Evolutionary conservation across 2,329 filamentous ascomycete species (phyloP).

Genomic region (Xylariaceae sp.): DNA sequence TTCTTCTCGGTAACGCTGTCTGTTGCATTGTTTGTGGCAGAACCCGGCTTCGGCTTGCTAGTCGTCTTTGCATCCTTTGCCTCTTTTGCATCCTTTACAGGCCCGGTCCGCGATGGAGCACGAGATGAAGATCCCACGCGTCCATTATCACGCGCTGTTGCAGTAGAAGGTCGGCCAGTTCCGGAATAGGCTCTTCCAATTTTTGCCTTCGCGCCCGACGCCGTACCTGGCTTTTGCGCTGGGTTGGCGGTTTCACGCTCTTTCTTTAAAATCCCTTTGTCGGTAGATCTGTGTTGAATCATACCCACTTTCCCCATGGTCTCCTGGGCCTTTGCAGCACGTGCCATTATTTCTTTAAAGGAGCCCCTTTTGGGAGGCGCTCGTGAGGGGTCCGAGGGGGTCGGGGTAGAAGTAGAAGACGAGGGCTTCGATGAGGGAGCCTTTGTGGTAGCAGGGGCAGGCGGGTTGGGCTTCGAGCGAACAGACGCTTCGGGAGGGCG

Average conservation of each 20-base stretch:
- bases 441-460: conserved; percentile 19
- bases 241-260: conserved; percentile 44
- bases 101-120: conserved; percentile 21
- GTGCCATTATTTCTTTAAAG: conserved; percentile 67
- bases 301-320: conserved; percentile 58
- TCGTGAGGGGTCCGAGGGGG: conserved; percentile 30
- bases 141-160: conserved; percentile 18
- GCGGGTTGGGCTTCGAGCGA: conserved; percentile 23
- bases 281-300: conserved; percentile 69
- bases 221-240: conserved; percentile 35
- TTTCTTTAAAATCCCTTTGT: conserved; percentile 54
- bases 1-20: conserved; percentile 45
- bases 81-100: conserved; percentile 20
- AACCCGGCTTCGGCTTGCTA: conserved; percentile 26
- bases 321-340: conserved; percentile 61
- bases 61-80: conserved; percentile 22
- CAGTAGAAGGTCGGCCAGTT: conserved; percentile 20
- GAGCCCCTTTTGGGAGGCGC: conserved; percentile 66
- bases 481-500: conserved; percentile 16
- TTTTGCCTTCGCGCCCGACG: conserved; percentile 28
- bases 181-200: conserved; percentile 25
- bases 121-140: conserved; percentile 16
- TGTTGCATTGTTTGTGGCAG: conserved; percentile 29
- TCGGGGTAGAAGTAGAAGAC: conserved; percentile 27
- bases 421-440: conserved; percentile 25